These are phyloP conservation scores for Sphagnum fallax DNA, from an alignment of 228 moss, liverwort and hornwort species.

Conservation along the genomic window DNA sequence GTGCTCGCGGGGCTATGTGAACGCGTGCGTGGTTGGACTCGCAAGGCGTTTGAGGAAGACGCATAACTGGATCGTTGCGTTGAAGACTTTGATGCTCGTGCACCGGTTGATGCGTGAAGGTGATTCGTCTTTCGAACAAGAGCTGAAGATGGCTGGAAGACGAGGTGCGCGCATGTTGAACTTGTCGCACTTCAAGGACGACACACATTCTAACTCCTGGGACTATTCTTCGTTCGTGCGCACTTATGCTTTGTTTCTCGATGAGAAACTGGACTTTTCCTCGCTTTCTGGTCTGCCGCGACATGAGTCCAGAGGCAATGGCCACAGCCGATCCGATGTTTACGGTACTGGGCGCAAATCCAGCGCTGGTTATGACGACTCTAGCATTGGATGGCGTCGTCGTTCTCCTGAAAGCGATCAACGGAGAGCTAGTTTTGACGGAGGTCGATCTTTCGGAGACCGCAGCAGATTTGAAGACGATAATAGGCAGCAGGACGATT, in stretches of 20 bases:
- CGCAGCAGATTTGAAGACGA: slow-evolving; percentile 11
- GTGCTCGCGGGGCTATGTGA: slow-evolving; percentile 44
- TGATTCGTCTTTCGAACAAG: slow-evolving; percentile 47
- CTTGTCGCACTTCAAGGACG: slow-evolving; percentile 50
- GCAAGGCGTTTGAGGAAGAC: slow-evolving; percentile 56
- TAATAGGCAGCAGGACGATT: not conserved
- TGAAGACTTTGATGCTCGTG: slow-evolving; percentile 48
- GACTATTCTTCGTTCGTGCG: slow-evolving; percentile 59
- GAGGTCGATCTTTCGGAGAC: slow-evolving; percentile 29
- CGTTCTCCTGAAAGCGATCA: slow-evolving; percentile 9
- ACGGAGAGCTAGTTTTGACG: slow-evolving; percentile 29
- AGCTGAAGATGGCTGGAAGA: slow-evolving; percentile 29
- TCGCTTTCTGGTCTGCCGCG: slow-evolving; percentile 1
- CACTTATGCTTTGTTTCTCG: slow-evolving; percentile 56
- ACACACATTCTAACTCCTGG: slow-evolving; percentile 52
- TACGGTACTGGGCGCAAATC: slow-evolving; percentile 3
- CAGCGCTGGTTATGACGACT: slow-evolving; percentile 7
- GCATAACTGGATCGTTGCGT: slow-evolving; percentile 53
- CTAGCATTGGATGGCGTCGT: not conserved
- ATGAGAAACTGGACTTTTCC: slow-evolving; percentile 34
- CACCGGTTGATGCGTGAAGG: slow-evolving; percentile 55
- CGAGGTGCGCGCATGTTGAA: slow-evolving; percentile 48
- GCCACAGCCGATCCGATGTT: slow-evolving; percentile 1
- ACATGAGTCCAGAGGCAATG: not conserved
- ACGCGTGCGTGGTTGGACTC: slow-evolving; percentile 49